Evolutionary conservation across 148 eudicot genomes (phyloP), one percentile per base, ranked within the genome.

Genomic region (Chenopodium berlandieri): DNA sequence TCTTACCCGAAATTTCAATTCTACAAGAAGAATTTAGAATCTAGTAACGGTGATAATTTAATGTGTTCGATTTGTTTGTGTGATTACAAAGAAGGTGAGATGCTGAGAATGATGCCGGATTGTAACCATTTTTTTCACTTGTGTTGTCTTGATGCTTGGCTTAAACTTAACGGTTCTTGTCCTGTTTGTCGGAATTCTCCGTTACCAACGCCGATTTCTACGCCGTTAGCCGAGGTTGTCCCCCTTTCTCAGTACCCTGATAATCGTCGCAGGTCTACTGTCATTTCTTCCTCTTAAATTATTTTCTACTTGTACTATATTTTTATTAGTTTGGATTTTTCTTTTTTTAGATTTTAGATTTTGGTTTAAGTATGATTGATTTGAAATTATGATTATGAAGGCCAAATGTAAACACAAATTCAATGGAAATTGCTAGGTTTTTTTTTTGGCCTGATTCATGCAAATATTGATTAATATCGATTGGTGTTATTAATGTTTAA

Each of bases 131-230:
- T 73, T 37, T 95, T 95, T 50, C 97, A 95, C 81, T 47, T 91
- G 47, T 80, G 62, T 14, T 95, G 98, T 52, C 86, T 95, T 34
- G 98, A 95, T 75, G 94, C 97, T 30, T 95, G 97, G 98, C 86
- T 95, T 56, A 88, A 91, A 82, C 84, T 91, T 47, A 93, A 90
- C 70, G 97, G 94, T 0, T 91, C 97, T 1, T 95, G 97, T 27
- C 97, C 98, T 0, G 92, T 93, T 13, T 95, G 98, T 66, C 93
- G 98, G 76, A 93, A 80, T 79, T 95, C 98, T 50, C 97, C 98
- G 76, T 88, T 93, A 6, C 98, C 98, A 44, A 95, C 98, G 34
- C 98, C 98, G 27, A 67, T 93, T 12, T 90, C 98, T 22, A 95
- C 98, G 71, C 97, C 98, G 88, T 76, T 93, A 67, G 87, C 91